Base-by-base conservation (phyloP, 768 basidiomycete species). In the Imleria badia region DNA sequence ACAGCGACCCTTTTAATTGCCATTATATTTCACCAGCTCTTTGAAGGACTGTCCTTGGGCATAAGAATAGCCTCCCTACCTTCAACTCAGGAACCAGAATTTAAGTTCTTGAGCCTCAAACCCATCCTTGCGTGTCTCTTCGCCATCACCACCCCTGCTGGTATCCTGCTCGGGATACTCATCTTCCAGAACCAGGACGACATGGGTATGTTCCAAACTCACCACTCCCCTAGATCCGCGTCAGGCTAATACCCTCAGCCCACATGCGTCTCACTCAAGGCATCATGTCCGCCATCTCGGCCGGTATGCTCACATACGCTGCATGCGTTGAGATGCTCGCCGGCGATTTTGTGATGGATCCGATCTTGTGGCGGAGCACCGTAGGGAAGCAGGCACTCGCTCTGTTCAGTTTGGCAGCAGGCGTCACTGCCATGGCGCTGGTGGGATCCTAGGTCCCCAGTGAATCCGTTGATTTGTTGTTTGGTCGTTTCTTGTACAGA, bases 291-390 rank as follows among this genome's bases (percentile, higher is more conserved):
- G 88, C 87, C n/a, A 76, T 91, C 31, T 89, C 87, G 0, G 87
- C 89, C 1, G 89, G 90, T 4, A 84, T 92, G 86, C 79, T 93
- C 45, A 90, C 86, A 42, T 92, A 91, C 62, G 90, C 86, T 0
- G 82, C 86, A 12, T 88, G 85, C 11, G 89, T 92, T 8, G 91
- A 92, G 76, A 92, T 93, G 87, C 81, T 93, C 48, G 90, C 88
- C 0, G 90, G 82, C 3, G 90, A 93, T 68, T 91, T 92, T 60
- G 87, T 92, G 40, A 86, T 87, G 71, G 87, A 89, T 36, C 82
- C 40, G 64, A 74, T 60, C 69, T 72, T 74, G 69, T 76, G 75
- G 78, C 70, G 73, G 26, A 70, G 73, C 55, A 60, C 68, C 17
- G 54, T 69, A 15, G 50, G 58, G 41, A 70, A 72, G 45, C 82